A percentile compares a stretch with the other conserved stretches of the same genome.
Evolutionary conservation across 805 yeast genomes (phyloP).

Genomic region (Candida boleticola): DNA sequence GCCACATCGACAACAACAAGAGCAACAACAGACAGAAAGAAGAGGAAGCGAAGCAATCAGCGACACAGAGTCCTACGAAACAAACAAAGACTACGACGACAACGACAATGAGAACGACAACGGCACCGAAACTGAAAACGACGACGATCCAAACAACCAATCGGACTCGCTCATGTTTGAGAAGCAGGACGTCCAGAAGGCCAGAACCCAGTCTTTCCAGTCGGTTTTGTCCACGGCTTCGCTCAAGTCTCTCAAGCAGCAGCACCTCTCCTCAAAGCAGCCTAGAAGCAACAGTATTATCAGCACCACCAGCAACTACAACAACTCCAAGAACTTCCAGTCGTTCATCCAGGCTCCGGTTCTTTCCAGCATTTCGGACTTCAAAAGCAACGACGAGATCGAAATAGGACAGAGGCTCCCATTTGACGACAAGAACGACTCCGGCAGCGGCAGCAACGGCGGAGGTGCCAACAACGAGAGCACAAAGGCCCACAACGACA

Average conservation of each 20-base stretch:
- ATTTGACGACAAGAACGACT: conserved; percentile 23
- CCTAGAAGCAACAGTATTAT: conserved; percentile 18
- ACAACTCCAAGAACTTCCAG: conserved; percentile 37
- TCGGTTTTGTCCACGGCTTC: conserved; percentile 45
- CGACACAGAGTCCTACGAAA: too few relatives aligned
- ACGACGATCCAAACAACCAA: conserved; percentile 12
- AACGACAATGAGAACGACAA: conserved; percentile 1
- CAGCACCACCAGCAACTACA: conserved; percentile 20
- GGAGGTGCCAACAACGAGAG: conserved; percentile 1
- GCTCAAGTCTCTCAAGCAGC: conserved; percentile 36
- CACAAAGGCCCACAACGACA: conserved; percentile 3
- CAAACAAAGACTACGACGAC: background rate
- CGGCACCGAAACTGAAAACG: too few relatives aligned
- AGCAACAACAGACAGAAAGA: too few relatives aligned
- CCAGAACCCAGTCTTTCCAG: conserved; percentile 43
- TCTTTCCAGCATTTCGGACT: conserved; percentile 33
- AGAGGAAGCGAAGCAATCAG: too few relatives aligned
- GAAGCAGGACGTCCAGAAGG: conserved; percentile 35
- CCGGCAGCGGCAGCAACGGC: conserved; percentile 3
- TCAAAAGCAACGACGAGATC: conserved; percentile 28
- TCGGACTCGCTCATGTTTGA: conserved; percentile 21
- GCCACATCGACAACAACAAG: too few relatives aligned
- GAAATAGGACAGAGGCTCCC: conserved; percentile 44
- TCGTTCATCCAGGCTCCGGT: conserved; percentile 47
- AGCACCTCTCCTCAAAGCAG: conserved; percentile 9